Conservation (phyloP, 768 basidiomycete genomes). For the Crepidotus variabilis region DNA sequence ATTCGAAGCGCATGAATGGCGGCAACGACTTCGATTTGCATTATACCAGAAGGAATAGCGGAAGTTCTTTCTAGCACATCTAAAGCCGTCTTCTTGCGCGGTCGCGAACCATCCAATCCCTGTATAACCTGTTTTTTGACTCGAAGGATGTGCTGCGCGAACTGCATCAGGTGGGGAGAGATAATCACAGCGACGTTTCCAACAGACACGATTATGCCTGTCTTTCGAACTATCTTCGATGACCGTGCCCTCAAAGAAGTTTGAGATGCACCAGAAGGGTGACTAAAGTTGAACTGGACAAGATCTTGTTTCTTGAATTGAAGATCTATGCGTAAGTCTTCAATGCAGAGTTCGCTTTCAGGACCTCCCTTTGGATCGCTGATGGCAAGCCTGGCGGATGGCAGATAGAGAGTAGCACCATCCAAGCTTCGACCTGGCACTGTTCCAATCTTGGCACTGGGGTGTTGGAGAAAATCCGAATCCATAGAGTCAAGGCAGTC, state of each 20-base stretch:
- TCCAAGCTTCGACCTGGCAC: slow-evolving; percentile 1
- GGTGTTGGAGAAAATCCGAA: slow-evolving; percentile 16
- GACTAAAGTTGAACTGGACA: slow-evolving; percentile 21
- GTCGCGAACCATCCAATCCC: slow-evolving; percentile 8
- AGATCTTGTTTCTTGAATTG: slow-evolving; percentile 22
- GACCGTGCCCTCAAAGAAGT: slow-evolving; percentile 37
- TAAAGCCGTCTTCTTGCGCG: slow-evolving; percentile 6
- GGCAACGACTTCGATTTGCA: slow-evolving; percentile 34
- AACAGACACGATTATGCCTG: slow-evolving; percentile 32
- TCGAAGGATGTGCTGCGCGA: slow-evolving; percentile 53
- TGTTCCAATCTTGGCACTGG: not conserved
- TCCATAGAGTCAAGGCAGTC: slow-evolving; percentile 26
- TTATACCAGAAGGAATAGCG: slow-evolving; percentile 1
- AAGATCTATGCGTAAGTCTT: slow-evolving; percentile 23
- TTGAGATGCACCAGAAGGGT: slow-evolving; percentile 37
- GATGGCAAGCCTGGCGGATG: slow-evolving; percentile 26
- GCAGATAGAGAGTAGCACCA: slow-evolving; percentile 23
- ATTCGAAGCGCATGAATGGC: slow-evolving; percentile 42
- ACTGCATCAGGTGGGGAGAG: slow-evolving; percentile 57
- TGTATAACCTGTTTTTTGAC: slow-evolving; percentile 36
- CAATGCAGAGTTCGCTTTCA: slow-evolving; percentile 32
- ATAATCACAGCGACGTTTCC: slow-evolving; percentile 40
- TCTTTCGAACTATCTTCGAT: slow-evolving; percentile 24
- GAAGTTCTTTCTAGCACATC: slow-evolving; percentile 12
- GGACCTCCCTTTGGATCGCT: slow-evolving; percentile 28